phyloP scores from a whole-genome alignment of 441 rosid species.

The Flueggea neowawraea region DNA sequence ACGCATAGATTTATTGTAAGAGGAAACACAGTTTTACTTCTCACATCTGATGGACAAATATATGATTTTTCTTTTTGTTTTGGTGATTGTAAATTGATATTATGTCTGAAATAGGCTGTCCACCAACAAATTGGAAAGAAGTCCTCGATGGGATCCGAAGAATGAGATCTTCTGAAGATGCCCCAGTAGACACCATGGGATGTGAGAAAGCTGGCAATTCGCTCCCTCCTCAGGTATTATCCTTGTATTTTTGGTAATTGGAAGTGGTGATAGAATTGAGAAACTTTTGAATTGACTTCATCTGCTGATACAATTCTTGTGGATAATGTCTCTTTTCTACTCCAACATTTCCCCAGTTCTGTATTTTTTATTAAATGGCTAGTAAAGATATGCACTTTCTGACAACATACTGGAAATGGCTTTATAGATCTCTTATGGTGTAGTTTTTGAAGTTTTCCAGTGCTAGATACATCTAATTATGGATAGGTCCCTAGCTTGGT shows the following conservation, averaged over 20 bases:
- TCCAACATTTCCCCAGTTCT: too few relatives aligned
- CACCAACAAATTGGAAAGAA: constrained; percentile 78
- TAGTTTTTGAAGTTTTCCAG: too few relatives aligned
- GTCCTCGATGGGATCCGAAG: constrained; percentile 73
- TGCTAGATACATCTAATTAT: too few relatives aligned
- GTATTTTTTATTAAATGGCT: too few relatives aligned
- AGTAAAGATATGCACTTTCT: too few relatives aligned
- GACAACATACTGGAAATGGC: too few relatives aligned
- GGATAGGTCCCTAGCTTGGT: too few relatives aligned
- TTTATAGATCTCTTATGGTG: too few relatives aligned
- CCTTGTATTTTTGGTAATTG: constrained; percentile 1
- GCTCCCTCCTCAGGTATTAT: constrained; percentile 82
- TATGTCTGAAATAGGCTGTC: constrained; percentile 33
- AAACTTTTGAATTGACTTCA: background rate
- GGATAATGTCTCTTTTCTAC: too few relatives aligned
- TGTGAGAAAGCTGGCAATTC: constrained; percentile 85
- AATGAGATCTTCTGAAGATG: constrained; percentile 75
- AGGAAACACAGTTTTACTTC: background rate
- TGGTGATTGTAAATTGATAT: constrained; percentile 1
- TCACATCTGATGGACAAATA: too few relatives aligned
- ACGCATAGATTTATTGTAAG: background rate
- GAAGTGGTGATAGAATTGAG: background rate
- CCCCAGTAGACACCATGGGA: constrained; percentile 74
- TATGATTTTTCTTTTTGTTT: too few relatives aligned
- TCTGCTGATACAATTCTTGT: too few relatives aligned